Percentiles rank a stretch among this genome's conserved stretches.
These are phyloP conservation scores for Rosellinia necatrix DNA, from an alignment of 2,329 filamentous ascomycete species.

Conservation along the genomic window DNA sequence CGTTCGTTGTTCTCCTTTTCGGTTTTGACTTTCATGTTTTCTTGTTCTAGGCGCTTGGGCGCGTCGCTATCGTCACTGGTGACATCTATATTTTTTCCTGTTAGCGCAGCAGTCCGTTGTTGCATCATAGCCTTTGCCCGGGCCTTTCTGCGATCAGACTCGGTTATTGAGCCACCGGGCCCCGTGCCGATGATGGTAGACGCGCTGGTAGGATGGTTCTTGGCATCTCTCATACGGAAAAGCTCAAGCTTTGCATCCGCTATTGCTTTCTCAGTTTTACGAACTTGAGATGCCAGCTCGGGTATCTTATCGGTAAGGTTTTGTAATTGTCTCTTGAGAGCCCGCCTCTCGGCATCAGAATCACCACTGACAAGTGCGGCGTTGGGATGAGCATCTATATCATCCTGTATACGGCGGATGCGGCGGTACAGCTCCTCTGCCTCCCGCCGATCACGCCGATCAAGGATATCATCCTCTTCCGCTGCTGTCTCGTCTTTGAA, in stretches of 20 bases:
- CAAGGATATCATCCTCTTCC: constrained; percentile 90
- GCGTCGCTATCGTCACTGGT: constrained; percentile 76
- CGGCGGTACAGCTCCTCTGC: constrained; percentile 93
- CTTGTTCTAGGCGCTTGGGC: constrained; percentile 84
- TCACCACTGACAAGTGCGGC: constrained; percentile 71
- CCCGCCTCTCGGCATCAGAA: constrained; percentile 84
- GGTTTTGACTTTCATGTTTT: constrained; percentile 77
- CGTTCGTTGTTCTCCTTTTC: constrained; percentile 94
- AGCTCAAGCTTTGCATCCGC: constrained; percentile 89
- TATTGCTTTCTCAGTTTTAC: constrained; percentile 88
- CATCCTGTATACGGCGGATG: constrained; percentile 88
- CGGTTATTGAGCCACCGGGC: constrained; percentile 86
- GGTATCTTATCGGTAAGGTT: constrained; percentile 87
- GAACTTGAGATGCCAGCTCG: constrained; percentile 87
- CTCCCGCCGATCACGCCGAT: constrained; percentile 87
- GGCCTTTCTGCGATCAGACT: constrained; percentile 92
- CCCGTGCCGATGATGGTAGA: constrained; percentile 87
- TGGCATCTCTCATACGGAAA: constrained; percentile 91
- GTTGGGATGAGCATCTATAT: constrained; percentile 91
- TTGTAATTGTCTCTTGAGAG: constrained; percentile 88
- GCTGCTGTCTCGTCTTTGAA: constrained; percentile 88
- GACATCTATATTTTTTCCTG: constrained; percentile 76
- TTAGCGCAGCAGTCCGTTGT: constrained; percentile 88
- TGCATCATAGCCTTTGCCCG: constrained; percentile 99
- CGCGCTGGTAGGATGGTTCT: constrained; percentile 82